Percentiles rank a stretch among this genome's conserved stretches.
Conservation (phyloP, 768 basidiomycete species). For the Hypholoma sublateritium region DNA sequence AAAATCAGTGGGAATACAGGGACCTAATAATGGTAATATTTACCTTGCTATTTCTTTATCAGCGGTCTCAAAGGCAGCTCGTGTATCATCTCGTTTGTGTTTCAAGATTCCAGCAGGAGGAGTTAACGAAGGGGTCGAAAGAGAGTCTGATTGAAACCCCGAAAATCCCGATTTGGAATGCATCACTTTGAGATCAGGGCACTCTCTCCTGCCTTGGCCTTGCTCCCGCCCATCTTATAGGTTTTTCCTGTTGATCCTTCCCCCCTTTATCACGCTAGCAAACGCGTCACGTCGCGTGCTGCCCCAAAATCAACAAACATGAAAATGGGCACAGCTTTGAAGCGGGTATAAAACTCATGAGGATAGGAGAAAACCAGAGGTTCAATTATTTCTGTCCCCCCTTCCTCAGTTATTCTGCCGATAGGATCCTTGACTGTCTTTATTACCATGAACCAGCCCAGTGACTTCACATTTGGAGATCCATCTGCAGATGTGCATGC, state of each 20-base stretch:
- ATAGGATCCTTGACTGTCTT: no score
- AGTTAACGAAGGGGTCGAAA: neutral
- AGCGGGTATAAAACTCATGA: no score
- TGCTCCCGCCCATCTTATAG: neutral
- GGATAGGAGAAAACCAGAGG: no score
- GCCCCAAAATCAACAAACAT: no score
- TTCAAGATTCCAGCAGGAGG: neutral
- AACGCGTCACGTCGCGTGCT: no score
- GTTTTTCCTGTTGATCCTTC: neutral
- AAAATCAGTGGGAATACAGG: neutral
- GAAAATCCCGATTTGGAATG: neutral
- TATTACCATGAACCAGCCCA: no score
- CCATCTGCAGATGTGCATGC: no score
- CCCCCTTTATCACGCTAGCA: no score
- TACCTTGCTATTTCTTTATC: neutral
- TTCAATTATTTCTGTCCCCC: no score
- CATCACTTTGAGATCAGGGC: neutral
- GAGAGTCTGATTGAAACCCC: neutral
- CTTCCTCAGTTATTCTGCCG: no score
- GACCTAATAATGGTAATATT: neutral
- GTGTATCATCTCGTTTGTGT: neutral
- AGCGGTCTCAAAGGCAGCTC: neutral
- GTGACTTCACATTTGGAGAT: no score
- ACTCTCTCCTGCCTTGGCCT: neutral
- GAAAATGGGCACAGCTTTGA: no score